phyloP scores from a whole-genome alignment of 306 rosid genomes.

The Dryas alaskensis region DNA sequence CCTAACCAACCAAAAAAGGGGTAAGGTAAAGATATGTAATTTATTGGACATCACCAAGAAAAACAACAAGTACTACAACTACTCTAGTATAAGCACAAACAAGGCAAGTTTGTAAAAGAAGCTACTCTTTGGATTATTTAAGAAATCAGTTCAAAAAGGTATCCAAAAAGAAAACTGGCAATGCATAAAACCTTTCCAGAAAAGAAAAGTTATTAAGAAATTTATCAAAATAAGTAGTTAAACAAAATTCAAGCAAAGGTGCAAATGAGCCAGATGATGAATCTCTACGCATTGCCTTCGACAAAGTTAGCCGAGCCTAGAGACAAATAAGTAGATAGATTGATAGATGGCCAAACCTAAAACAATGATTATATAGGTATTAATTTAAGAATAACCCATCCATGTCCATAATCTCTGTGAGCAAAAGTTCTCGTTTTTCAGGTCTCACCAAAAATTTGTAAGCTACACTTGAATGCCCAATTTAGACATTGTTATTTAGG shows the following conservation, averaged over 20 bases:
- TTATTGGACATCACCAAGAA: background rate
- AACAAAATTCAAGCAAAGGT: background rate
- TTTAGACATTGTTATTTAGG: background rate
- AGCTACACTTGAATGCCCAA: background rate
- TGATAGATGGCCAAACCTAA: too few species aligned
- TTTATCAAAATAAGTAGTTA: background rate
- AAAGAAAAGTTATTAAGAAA: background rate
- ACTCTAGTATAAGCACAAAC: background rate
- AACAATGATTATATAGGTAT: background rate
- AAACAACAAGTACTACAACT: background rate
- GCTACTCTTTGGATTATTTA: background rate
- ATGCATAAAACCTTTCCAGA: background rate
- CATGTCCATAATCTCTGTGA: background rate
- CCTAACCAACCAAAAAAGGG: conserved; percentile 39
- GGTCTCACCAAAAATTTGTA: background rate
- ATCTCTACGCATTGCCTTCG: background rate
- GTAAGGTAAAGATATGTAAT: conserved; percentile 3
- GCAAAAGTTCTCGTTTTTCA: background rate
- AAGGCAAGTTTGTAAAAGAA: background rate
- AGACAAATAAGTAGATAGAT: too few species aligned
- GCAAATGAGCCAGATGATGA: background rate
- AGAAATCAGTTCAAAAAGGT: background rate
- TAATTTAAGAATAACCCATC: background rate
- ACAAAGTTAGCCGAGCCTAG: background rate
- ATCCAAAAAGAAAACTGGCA: background rate